Base-by-base conservation (phyloP, 306 rosid species). In the Prunus kanzakura region DNA sequence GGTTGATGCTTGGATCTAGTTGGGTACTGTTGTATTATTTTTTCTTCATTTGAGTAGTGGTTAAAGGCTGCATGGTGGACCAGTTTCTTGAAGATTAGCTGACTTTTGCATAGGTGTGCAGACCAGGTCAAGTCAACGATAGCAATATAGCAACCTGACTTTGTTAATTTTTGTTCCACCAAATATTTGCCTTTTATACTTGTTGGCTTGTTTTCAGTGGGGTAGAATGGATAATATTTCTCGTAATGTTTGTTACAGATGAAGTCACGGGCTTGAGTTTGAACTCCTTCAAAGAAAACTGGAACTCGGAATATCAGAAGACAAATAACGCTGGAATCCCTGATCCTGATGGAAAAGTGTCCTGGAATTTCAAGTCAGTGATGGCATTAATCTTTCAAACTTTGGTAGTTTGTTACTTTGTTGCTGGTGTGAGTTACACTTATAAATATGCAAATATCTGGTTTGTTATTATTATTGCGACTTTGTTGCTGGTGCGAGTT, bases 301-400 rank as follows among this genome's bases (percentile, higher is more conserved):
- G 99, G 99, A 80, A 83, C 75, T 67, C 99, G 32, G 90, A 91
- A 69, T 95, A 92, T 84, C 97, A 92, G 78, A 92, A 77, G 61
- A 95, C 99, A 41, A 89, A 92, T 30, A 63, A 82, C 52, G 92
- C 87, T 83, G 99, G 99, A 79, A 82, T 95, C 76, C 99, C 99
- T 54, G 90, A 84, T 77, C 65, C 88, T 62, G 76, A 79, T 11
- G 99, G 98, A 80, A 72, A 80, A 4, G 93, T 88, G 47, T 77
- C 62, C 80, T 95, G 99, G 99, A 63, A 86, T 89, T 95, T 92
- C 88, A 91, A 92, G 99, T 95, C 82, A 82, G 97, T 52, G 18
- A 20, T 76, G 62, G 67, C 45, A 32, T 50, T 8, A 74, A 23
- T 67, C 73, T 68, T 35, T 61, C 16, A 61, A 76, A 64, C 45